phyloP scores from a whole-genome alignment of 2,329 filamentous ascomycete species.

The Botrytis paeoniae region DNA sequence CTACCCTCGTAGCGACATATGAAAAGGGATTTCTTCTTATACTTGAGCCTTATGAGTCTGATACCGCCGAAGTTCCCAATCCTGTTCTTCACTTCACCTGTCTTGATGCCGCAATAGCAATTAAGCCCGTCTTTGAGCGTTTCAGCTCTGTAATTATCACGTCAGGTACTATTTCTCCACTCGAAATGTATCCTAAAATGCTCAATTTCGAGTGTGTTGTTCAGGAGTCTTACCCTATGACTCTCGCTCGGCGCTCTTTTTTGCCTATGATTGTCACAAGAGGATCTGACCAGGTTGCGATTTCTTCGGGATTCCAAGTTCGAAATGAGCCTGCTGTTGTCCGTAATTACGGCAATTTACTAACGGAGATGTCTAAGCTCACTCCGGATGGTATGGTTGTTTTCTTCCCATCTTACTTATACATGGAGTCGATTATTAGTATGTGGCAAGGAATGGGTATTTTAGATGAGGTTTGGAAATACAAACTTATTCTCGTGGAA shows the following conservation, averaged over 20 bases:
- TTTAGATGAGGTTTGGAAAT: constrained; percentile 96
- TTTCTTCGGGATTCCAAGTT: constrained; percentile 92
- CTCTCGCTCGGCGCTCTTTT: constrained; percentile 89
- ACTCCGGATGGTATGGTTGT: constrained; percentile 98
- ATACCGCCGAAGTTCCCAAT: constrained; percentile 92
- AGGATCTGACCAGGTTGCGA: constrained; percentile 87
- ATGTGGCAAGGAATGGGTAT: constrained; percentile 99
- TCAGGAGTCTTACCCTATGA: constrained; percentile 97
- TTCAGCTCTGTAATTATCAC: constrained; percentile 99
- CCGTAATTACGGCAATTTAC: constrained; percentile 87
- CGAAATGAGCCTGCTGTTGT: constrained; percentile 96
- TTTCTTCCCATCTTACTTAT: constrained; percentile 97
- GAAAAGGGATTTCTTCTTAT: constrained; percentile 96
- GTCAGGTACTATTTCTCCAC: constrained; percentile 90
- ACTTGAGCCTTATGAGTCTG: constrained; percentile 94
- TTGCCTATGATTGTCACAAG: constrained; percentile 96
- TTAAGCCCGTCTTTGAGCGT: constrained; percentile 94
- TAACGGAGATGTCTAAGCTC: constrained; percentile 93
- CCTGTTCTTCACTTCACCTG: constrained; percentile 97
- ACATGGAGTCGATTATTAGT: constrained; percentile 98
- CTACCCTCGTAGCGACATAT: constrained; percentile 92
- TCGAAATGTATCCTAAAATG: constrained; percentile 99
- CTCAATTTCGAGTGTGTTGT: constrained; percentile 88
- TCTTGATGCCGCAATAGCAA: constrained; percentile 94
- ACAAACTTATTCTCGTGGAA: constrained; percentile 96